These are phyloP conservation scores for Zoysia japonica DNA, from an alignment of 176 grass and related monocot genomes.

Conservation along the genomic window DNA sequence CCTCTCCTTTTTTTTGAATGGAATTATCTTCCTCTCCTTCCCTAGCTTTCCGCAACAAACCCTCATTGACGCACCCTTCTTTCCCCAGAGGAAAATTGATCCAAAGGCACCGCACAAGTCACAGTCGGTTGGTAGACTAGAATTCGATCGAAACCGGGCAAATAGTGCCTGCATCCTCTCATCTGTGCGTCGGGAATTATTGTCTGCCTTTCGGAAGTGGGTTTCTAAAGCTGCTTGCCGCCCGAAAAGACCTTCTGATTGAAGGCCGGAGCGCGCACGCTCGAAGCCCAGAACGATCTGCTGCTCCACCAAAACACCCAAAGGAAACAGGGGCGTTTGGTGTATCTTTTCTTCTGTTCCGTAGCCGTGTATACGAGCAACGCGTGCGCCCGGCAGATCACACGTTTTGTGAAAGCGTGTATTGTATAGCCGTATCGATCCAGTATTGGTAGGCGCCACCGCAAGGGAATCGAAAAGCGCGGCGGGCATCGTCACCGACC, in stretches of 20 bases:
- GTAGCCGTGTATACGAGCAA: neutral
- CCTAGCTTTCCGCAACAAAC: neutral
- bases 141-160: slow-evolving; percentile 12
- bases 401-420: neutral
- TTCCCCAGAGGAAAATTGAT: slow-evolving; percentile 16
- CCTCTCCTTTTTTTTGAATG: neutral
- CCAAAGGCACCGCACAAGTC: slow-evolving; percentile 49
- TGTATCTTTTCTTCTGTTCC: neutral
- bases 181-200: slow-evolving; percentile 20
- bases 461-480: neutral
- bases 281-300: neutral
- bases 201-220: slow-evolving; percentile 52
- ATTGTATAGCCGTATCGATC: neutral
- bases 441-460: neutral
- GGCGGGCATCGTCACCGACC: too few relatives aligned
- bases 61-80: neutral
- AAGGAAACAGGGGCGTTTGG: neutral
- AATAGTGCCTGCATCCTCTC: slow-evolving; percentile 27
- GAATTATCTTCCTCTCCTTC: neutral
- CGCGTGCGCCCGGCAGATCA: slow-evolving; percentile 21
- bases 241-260: slow-evolving; percentile 19
- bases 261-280: neutral
- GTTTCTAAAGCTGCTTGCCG: slow-evolving; percentile 36
- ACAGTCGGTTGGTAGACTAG: slow-evolving; percentile 39
- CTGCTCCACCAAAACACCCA: neutral